Evolutionary conservation across 805 yeast species (phyloP), one percentile per base, ranked within the genome.

Genomic region (Suhomyces pyralidae): DNA sequence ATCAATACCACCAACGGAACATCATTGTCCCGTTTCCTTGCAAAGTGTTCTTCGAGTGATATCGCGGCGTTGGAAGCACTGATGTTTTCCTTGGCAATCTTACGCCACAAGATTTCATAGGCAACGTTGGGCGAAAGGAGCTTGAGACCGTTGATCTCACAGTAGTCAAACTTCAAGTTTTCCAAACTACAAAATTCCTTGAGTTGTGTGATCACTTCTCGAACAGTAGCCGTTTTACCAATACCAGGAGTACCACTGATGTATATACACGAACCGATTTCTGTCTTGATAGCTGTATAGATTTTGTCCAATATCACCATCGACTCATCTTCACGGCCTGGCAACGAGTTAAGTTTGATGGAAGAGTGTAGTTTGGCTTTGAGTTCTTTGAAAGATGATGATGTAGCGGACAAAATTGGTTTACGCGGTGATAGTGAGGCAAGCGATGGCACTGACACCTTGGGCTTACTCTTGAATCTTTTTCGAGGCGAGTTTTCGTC

Each of bases 161-260:
- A 69, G 67, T 81, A 93, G 46, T 84, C 82, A 65, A 94, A 94
- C 49, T 65, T 61, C 30, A 71, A 51, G 45, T 67, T 71, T 9
- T 64, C 67, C 40, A 47, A 58, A 38, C 45, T 57, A 38, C 62
- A 62, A 10, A 62, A 54, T 55, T 73, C 67, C 44, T 80, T 77
- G 34, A 94, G 69, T 61, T 87, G 90, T 32, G 82, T 79, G 24
- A 94, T 80, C 0, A 88, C 97, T 62, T 91, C 96, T 51, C 96
- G 73, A 2, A 93, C 84, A 0, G 98, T 93, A 3, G 96, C 94
- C 0, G 99, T 93, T 65, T 94, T 94, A 10, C 99, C 99, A 2
- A 96, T 93, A 7, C 99, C 99, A 0, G 99, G 99, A 0, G 97
- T 90, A 3, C 99, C 99, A 68, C 97, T 90, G 9, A 94, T 84